Conservation (phyloP, 805 yeast genomes). For the Isabelozyma heimii region DNA sequence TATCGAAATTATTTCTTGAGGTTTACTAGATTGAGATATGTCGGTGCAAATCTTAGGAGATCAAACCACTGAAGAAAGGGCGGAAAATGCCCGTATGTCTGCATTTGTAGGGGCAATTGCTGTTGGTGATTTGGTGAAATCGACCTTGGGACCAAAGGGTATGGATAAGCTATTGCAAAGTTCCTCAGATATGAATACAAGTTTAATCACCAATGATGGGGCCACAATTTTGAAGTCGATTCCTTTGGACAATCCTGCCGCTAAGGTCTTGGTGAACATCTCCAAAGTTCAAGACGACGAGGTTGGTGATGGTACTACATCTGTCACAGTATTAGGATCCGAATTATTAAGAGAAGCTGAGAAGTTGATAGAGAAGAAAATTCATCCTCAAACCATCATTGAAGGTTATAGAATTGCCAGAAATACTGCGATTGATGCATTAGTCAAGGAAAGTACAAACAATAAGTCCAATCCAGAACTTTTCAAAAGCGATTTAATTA, state of each 20-base stretch:
- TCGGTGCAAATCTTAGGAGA: constrained; percentile 95
- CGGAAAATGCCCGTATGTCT: constrained; percentile 95
- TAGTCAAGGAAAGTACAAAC: constrained; percentile 75
- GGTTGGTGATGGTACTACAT: constrained; percentile 98
- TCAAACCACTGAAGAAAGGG: constrained; percentile 96
- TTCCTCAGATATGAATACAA: constrained; percentile 66
- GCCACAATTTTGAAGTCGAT: constrained; percentile 93
- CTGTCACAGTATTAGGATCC: constrained; percentile 87
- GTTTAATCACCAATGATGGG: constrained; percentile 94
- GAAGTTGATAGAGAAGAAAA: constrained; percentile 82
- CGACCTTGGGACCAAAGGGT: constrained; percentile 96
- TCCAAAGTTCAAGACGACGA: constrained; percentile 97
- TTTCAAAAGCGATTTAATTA: constrained; percentile 74
- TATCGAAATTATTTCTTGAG: background rate
- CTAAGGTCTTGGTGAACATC: constrained; percentile 89
- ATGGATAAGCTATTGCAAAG: constrained; percentile 95
- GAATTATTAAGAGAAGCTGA: constrained; percentile 95
- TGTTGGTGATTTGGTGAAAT: constrained; percentile 93
- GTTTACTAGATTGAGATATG: constrained; percentile 29
- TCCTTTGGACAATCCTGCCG: constrained; percentile 97
- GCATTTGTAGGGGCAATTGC: constrained; percentile 99
- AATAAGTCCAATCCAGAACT: constrained; percentile 53
- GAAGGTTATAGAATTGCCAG: constrained; percentile 93
- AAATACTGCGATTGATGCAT: constrained; percentile 77
- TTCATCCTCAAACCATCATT: constrained; percentile 96